These are phyloP conservation scores for Tulasnella sp. DNA, from an alignment of 768 basidiomycete species.

Conservation along the genomic window DNA sequence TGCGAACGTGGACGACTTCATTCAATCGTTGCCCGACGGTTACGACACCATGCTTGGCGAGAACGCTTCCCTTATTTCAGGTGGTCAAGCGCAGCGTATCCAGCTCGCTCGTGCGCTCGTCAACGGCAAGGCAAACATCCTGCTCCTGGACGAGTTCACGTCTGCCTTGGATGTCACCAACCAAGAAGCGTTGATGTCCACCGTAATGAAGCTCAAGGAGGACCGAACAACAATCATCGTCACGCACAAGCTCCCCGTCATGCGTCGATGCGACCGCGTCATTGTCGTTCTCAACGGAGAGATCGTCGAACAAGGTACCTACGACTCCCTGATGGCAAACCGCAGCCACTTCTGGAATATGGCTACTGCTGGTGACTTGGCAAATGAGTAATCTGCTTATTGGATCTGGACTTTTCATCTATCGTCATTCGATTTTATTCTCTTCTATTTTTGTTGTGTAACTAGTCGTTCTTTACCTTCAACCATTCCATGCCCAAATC, in stretches of 20 bases:
- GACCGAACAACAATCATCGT: conserved; percentile 82
- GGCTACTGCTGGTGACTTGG: conserved; percentile 72
- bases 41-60: conserved; percentile 87
- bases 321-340: conserved; percentile 56
- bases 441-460: not conserved
- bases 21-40: conserved; percentile 66
- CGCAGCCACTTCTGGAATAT: conserved; percentile 69
- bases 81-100: conserved; percentile 90
- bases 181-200: conserved; percentile 72
- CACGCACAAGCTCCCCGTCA: conserved; percentile 85
- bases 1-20: conserved; percentile 83
- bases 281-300: conserved; percentile 70
- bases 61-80: conserved; percentile 84
- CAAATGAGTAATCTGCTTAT: conserved; percentile 8
- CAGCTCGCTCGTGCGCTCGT: conserved; percentile 89
- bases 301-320: conserved; percentile 72
- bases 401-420: not conserved
- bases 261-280: conserved; percentile 88
- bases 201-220: conserved; percentile 55
- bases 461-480: not conserved
- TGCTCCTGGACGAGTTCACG: conserved; percentile 95
- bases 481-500: not conserved
- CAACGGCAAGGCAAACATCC: conserved; percentile 50
- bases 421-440: not conserved
- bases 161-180: conserved; percentile 81